Base-by-base conservation (phyloP, 768 basidiomycete genomes). In the Amanita exitialis region DNA sequence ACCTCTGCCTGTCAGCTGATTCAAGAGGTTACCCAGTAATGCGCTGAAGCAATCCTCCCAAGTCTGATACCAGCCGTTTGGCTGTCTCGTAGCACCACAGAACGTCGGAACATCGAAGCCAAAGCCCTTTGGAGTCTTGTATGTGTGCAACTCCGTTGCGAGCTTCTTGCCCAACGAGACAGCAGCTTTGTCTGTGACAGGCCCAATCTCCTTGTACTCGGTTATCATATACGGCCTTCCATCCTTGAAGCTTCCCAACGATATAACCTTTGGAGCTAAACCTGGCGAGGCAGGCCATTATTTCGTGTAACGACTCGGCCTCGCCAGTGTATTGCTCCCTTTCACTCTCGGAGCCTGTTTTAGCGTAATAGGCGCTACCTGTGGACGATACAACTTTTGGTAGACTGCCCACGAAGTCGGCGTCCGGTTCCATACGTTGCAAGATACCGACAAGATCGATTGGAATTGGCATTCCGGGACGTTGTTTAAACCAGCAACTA, bases 51-150 rank as follows among this genome's bases (percentile, higher is more conserved):
- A 87, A 52, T 74, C 68, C 45, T 82, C 78, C 88, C 88, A 90
- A 1, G 70, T 79, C 16, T 76, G 66, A 58, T 74, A 82, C 83
- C 85, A 86, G 4, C 86, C 86, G 56, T 88, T 88, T 37, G 73
- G 69, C 51, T 85, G 70, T 43, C 78, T 74, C 1, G 88, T 90
- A 3, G 71, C 71, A 5, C 88, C 88, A 54, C 88, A 90, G 59
- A 79, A 89, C 4, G 87, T 90, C 1, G 87, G 84, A 15, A 86
- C 73, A 4, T 67, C 66, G 60, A 89, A 90, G 3, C 88, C 88
- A 61, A 79, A 88, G 0, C 79, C 80, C 2, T 73, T 64, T 4
- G 65, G 55, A 52, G 80, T 80, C 56, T 75, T 67, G 58, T 75
- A 69, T 5, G 58, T 58, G 51, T 90, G 88, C 50, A 90, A 62